phyloP scores from a whole-genome alignment of 805 yeast genomes.

The Yarrowia sp. region DNA sequence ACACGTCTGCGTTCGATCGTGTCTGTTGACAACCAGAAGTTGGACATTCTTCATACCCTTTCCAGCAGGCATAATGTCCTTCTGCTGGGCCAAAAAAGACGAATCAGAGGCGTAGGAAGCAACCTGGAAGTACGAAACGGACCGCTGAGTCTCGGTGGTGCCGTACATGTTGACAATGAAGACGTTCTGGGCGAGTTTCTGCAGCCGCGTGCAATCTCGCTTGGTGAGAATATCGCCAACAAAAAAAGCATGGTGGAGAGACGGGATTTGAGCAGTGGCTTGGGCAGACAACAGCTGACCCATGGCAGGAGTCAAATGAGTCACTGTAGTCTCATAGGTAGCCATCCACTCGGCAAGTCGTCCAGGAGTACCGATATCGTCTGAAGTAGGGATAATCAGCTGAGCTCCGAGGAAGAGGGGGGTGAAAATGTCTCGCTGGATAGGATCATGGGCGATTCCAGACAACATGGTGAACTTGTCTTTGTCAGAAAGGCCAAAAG shows the following conservation, averaged over 20 bases:
- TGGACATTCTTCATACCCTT: slow-evolving; percentile 96
- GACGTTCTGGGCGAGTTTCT: slow-evolving; percentile 86
- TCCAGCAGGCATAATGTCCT: slow-evolving; percentile 98
- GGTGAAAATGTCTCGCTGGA: slow-evolving; percentile 98
- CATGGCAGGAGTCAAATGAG: slow-evolving; percentile 99
- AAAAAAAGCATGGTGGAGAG: slow-evolving; percentile 92
- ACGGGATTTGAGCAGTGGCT: slow-evolving; percentile 81
- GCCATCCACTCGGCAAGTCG: slow-evolving; percentile 97
- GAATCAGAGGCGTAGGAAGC: slow-evolving; percentile 68
- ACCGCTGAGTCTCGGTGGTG: slow-evolving; percentile 98
- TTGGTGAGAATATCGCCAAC: slow-evolving; percentile 97
- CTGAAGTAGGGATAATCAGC: slow-evolving; percentile 88
- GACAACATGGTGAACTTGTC: slow-evolving; percentile 96
- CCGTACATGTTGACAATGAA: slow-evolving; percentile 97
- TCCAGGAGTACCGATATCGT: slow-evolving; percentile 99
- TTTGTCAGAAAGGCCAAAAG: slow-evolving; percentile 69
- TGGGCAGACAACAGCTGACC: slow-evolving; percentile 96
- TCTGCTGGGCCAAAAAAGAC: slow-evolving; percentile 72
- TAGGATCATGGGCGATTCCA: slow-evolving; percentile 99
- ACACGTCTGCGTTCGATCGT: slow-evolving; percentile 84
- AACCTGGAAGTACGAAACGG: slow-evolving; percentile 92
- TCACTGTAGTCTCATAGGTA: slow-evolving; percentile 84
- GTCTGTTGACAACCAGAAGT: slow-evolving; percentile 85
- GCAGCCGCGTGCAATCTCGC: slow-evolving; percentile 92
- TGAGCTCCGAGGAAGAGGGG: slow-evolving; percentile 96